Evolutionary conservation across 192 early-diverging fungal genomes (phyloP).

Genomic region (Oehlia diaphana): DNA sequence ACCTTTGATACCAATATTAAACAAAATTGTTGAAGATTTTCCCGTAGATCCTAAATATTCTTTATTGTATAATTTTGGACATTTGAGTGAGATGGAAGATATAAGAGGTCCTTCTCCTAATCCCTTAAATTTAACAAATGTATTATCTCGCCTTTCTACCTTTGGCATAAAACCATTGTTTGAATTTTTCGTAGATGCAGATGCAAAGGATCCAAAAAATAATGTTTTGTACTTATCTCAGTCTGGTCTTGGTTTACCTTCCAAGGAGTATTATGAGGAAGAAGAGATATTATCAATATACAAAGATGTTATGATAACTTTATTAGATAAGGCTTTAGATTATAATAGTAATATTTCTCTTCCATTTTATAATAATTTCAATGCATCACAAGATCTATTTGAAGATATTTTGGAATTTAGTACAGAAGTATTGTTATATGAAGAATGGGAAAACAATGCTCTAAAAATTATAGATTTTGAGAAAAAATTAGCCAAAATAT

Average conservation of each 20-base stretch:
- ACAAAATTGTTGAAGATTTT: constrained; percentile 38
- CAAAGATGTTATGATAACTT: constrained; percentile 40
- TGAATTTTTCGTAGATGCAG: constrained; percentile 46
- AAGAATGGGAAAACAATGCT: constrained; percentile 41
- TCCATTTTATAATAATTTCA: background rate
- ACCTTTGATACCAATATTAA: constrained; percentile 41
- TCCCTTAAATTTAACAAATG: constrained; percentile 30
- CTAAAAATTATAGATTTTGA: constrained; percentile 59
- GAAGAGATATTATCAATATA: constrained; percentile 45
- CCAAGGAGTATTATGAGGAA: constrained; percentile 66
- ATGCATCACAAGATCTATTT: background rate
- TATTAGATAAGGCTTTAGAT: constrained; percentile 42
- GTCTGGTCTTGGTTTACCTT: constrained; percentile 58
- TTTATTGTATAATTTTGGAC: background rate
- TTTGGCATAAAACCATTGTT: constrained; percentile 47
- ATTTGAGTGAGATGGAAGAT: background rate
- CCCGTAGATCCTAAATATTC: constrained; percentile 19
- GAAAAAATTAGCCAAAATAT: constrained; percentile 51
- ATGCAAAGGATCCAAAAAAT: constrained; percentile 58
- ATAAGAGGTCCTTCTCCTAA: background rate
- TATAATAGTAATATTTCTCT: background rate
- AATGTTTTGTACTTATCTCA: constrained; percentile 54
- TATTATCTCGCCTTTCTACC: constrained; percentile 32
- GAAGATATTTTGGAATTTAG: background rate
- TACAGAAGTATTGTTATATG: background rate